Evolutionary conservation across 192 early-diverging fungal genomes (phyloP), one percentile per base, ranked within the genome.

Genomic region (Podila minutissima): DNA sequence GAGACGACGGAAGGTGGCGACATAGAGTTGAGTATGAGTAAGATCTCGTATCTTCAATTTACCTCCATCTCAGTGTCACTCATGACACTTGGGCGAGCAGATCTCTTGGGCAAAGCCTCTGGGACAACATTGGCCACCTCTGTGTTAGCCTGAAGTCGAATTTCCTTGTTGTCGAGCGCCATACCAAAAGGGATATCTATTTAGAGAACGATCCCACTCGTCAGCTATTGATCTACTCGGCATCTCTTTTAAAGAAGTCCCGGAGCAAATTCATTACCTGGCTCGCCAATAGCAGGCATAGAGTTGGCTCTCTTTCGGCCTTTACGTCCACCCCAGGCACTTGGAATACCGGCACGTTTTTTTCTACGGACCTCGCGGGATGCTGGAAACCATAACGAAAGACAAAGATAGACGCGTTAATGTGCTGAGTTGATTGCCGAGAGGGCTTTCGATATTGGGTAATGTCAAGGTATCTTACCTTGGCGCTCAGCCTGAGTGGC

Each of bases 31-130:
- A 17, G 15, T 17, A 46, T 46, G 15, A 2, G 41, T 17, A 17
- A 46, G 12, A 61, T 61, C 12, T 19, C n/a, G 37, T 33, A 9
- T 46, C 9, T 31, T 28, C 26, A 24, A 33, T 22, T 66, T 72
- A 82, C 86, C 78, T 91, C 90, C 66, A 91, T 84, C 65, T 90
- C 90, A n/a, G 88, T 91, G 62, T 91, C 90, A 50, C 88, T 89
- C 59, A 89, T 76, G 10, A 88, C 87, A 41, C 71, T 85, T 41
- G 68, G 65, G 32, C 75, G 62, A 24, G 50, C 41, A 49, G 41
- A 53, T 31, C 62, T 61, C 51, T 71, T 79, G 3, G 70, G 68
- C 11, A 60, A 3, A 26, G 26, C 48, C 37, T 71, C 72, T 38
- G 57, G 31, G 12, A 24, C 41, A 35, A 51, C 63, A 28, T 29